Percentiles rank a stretch among this genome's conserved stretches.
phyloP scores from a whole-genome alignment of 345 rosid genomes.

The Passiflora organensis region DNA sequence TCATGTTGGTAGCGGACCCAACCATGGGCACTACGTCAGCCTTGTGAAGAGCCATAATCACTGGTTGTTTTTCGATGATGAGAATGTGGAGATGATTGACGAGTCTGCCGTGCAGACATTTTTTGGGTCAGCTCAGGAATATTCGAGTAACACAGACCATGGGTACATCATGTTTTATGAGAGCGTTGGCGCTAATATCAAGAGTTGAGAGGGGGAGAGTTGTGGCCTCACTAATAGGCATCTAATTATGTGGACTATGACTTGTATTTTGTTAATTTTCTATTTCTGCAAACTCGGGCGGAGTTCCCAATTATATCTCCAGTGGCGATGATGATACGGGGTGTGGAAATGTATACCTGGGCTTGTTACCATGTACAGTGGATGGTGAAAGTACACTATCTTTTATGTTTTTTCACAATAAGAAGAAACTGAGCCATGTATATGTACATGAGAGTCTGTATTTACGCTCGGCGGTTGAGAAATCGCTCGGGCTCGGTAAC shows the following conservation, averaged over 20 bases:
- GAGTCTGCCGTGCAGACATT: constrained; percentile 97
- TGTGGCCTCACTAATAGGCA: constrained; percentile 31
- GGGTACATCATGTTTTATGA: constrained; percentile 97
- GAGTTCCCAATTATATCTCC: constrained; percentile 23
- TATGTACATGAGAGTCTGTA: constrained; percentile 31
- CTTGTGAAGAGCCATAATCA: constrained; percentile 99
- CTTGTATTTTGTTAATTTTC: constrained; percentile 14
- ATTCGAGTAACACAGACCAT: constrained; percentile 92
- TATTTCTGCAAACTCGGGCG: constrained; percentile 26
- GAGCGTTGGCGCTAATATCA: constrained; percentile 55
- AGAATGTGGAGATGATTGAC: constrained; percentile 95
- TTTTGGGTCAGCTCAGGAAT: constrained; percentile 97
- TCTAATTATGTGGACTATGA: constrained; percentile 32
- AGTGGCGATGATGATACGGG: constrained; percentile 25
- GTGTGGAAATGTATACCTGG: constrained; percentile 42
- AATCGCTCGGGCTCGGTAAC: constrained; percentile 6
- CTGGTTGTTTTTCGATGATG: constrained; percentile 95
- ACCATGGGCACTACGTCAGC: constrained; percentile 95
- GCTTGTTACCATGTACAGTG: constrained; percentile 56
- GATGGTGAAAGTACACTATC: constrained; percentile 43
- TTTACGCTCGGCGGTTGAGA: constrained; percentile 19
- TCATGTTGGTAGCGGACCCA: constrained; percentile 97
- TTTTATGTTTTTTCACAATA: constrained; percentile 35
- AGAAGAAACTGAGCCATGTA: constrained; percentile 39
- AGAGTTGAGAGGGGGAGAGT: constrained; percentile 36